A percentile compares a stretch with the other conserved stretches of the same genome.
Conservation (phyloP, 2,329 filamentous ascomycete genomes). For the Tolypocladium sp. region DNA sequence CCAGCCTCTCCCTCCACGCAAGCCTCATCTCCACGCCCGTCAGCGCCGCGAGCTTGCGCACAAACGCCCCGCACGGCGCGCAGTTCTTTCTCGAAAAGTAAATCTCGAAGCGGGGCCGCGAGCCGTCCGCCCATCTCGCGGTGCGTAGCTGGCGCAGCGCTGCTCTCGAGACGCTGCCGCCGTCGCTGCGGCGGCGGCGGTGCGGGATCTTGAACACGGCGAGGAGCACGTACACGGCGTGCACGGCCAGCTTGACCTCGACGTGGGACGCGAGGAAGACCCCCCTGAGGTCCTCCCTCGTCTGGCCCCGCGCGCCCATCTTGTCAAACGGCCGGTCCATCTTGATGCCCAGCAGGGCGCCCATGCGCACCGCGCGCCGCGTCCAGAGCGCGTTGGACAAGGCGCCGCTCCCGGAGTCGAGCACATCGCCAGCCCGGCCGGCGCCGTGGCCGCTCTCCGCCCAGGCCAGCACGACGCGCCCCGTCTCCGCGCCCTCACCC, state of each 20-base stretch:
- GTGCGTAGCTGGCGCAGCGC: constrained; percentile 13
- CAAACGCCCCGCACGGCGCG: constrained; percentile 14
- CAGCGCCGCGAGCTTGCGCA: constrained; percentile 11
- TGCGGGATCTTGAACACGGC: constrained; percentile 14
- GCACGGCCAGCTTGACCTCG: constrained; percentile 29
- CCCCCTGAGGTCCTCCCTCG: constrained; percentile 8
- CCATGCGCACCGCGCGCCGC: constrained; percentile 17
- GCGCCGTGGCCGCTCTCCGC: constrained; percentile 24
- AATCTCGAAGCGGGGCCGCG: constrained; percentile 19
- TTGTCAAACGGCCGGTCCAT: constrained; percentile 20
- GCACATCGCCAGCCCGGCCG: constrained; percentile 16
- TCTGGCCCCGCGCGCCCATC: neutral
- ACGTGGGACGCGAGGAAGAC: constrained; percentile 25
- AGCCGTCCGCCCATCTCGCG: constrained; percentile 15
- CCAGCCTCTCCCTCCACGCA: constrained; percentile 17
- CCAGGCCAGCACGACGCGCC: constrained; percentile 18
- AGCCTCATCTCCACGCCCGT: constrained; percentile 19
- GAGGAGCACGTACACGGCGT: constrained; percentile 20
- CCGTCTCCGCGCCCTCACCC: neutral
- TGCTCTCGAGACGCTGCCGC: too few relatives aligned
- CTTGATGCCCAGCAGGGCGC: constrained; percentile 16
- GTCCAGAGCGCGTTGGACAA: constrained; percentile 23
- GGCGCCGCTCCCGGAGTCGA: constrained; percentile 12
- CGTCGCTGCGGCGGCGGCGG: constrained; percentile 10
- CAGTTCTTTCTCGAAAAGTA: constrained; percentile 27